Percentiles rank a stretch among this genome's conserved stretches.
These are phyloP conservation scores for Boletus rex-veris DNA, from an alignment of 768 basidiomycete species.

Conservation along the genomic window DNA sequence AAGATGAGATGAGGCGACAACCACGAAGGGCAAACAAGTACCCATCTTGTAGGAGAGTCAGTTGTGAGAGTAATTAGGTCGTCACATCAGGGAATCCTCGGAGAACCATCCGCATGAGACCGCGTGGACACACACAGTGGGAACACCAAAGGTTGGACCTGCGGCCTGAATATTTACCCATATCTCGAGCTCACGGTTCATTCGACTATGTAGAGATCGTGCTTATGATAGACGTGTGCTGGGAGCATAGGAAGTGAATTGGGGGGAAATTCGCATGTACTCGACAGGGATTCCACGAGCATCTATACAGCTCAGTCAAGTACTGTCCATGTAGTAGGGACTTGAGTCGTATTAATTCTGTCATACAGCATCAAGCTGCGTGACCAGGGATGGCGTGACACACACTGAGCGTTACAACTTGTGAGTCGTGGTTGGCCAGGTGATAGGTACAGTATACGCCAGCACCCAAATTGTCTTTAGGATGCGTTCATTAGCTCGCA, in stretches of 20 bases:
- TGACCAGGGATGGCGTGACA: no score
- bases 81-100: background rate
- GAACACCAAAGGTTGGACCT: background rate
- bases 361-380: no score
- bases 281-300: no score
- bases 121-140: background rate
- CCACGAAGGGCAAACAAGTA: background rate
- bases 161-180: background rate
- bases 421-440: no score
- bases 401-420: no score
- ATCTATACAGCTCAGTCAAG: no score
- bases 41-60: background rate
- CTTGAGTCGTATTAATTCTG: no score
- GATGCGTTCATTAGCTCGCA: conserved; percentile 17
- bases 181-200: background rate
- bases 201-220: background rate
- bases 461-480: background rate
- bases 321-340: no score
- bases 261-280: no score
- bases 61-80: background rate
- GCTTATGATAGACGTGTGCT: no score
- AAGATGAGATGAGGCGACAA: background rate
- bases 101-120: background rate
- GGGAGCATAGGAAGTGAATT: no score
- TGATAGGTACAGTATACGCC: background rate